Base-by-base conservation (phyloP, 2,329 filamentous ascomycete genomes). In the Diplodia sapinea region DNA sequence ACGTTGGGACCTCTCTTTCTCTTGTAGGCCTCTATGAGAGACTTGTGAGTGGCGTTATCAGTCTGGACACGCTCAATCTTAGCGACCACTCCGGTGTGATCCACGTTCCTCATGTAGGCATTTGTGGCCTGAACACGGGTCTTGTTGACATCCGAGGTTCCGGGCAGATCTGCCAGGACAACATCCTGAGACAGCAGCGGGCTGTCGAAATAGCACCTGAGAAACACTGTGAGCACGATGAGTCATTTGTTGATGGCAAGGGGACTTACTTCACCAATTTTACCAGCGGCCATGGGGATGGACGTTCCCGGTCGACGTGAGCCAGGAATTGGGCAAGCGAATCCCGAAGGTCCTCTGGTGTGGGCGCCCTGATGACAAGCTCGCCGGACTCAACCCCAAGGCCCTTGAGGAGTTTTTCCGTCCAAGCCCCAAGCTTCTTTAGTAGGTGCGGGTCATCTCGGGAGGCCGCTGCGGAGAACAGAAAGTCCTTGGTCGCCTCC, bases 251-350 rank as follows among this genome's bases (percentile, higher is more conserved):
- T 51, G 13, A 8, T 1, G 2, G 5, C 23, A 26, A 3, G 23
- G 23, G 23, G 12, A 36, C 69, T 55, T 38, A 69, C 61, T 68
- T 65, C 4, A 74, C 66, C 1, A 69, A 33, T 47, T 68, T 67
- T 8, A 76, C 73, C 0, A 76, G 63, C 1, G 73, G 73, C 71
- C 73, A 75, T 12, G 72, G 72, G 1, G 66, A 71, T 40, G 64
- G 64, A 3, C 8, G 15, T 1, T 33, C 12, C 7, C 13, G 9
- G 6, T 23, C 26, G 11, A 38, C 40, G 2, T 33, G 26, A 11
- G 15, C 26, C n/a, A 65, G 12, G 15, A 47, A 59, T 4, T 40
- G 52, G 3, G n/a, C 43, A 4, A 59, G 13, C 11, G 17, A 2
- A 6, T 56, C 26, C 15, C n/a, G 38, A 20, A 66, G 38, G 4